Evolutionary conservation across 2,329 filamentous ascomycete species (phyloP).

Genomic region (Fusarium mexicanum): DNA sequence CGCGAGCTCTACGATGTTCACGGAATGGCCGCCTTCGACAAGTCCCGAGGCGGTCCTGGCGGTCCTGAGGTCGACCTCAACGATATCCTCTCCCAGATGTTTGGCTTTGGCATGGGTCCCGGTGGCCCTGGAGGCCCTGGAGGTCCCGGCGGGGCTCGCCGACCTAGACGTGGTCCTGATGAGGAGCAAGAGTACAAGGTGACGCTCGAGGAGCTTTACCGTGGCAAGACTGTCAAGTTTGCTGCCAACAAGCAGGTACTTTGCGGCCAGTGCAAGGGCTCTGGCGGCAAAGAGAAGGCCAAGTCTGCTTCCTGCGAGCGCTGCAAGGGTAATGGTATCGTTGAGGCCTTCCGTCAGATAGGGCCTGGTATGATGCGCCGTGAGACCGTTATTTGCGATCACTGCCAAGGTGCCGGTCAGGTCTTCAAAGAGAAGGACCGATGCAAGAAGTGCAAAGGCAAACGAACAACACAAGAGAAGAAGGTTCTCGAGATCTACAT

Average conservation of each 20-base stretch:
- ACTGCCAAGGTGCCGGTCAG: slow-evolving; percentile 85
- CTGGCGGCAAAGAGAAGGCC: slow-evolving; percentile 90
- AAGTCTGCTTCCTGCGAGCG: slow-evolving; percentile 84
- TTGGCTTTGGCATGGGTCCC: slow-evolving; percentile 75
- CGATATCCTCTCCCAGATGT: slow-evolving; percentile 94
- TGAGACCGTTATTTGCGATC: slow-evolving; percentile 80
- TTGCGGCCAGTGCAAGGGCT: slow-evolving; percentile 87
- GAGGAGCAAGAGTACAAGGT: slow-evolving; percentile 94
- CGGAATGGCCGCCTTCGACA: slow-evolving; percentile 95
- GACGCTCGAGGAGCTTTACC: slow-evolving; percentile 93
- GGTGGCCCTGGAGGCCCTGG: slow-evolving; percentile 57
- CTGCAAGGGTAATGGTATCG: slow-evolving; percentile 83
- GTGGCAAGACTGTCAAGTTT: slow-evolving; percentile 98
- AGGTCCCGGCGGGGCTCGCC: slow-evolving; percentile 64
- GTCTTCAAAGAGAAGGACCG: slow-evolving; percentile 96
- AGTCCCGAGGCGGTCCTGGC: slow-evolving; percentile 71
- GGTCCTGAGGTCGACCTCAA: slow-evolving; percentile 85
- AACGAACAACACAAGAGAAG: slow-evolving; percentile 84
- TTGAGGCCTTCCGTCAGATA: slow-evolving; percentile 81
- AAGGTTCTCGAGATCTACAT: slow-evolving; percentile 98
- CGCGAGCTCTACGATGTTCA: slow-evolving; percentile 91
- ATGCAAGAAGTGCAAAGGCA: slow-evolving; percentile 99
- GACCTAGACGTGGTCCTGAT: slow-evolving; percentile 77
- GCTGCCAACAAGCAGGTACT: slow-evolving; percentile 93
- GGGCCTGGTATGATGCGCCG: slow-evolving; percentile 88